These are phyloP conservation scores for Trypanosoma cruzi DNA, from an alignment of 208 protist genomes.

Conservation along the genomic window DNA sequence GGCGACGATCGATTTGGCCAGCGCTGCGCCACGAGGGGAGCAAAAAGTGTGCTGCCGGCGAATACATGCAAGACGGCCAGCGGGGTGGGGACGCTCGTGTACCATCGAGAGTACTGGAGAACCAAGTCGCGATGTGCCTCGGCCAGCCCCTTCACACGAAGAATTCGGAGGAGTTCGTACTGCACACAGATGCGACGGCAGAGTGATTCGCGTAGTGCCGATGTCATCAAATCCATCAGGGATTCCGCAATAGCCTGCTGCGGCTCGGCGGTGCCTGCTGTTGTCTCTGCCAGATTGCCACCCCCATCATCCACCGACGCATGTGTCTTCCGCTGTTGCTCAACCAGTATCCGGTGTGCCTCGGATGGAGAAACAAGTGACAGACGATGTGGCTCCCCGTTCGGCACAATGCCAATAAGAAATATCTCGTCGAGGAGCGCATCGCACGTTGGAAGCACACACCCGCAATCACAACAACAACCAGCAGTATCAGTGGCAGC, in stretches of 20 bases:
- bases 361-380: slow-evolving; percentile 47
- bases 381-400: slow-evolving; percentile 47
- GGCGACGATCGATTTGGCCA: not conserved
- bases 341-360: slow-evolving; percentile 38
- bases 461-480: too few species aligned
- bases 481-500: too few species aligned
- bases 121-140: slow-evolving; percentile 41
- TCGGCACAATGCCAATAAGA: slow-evolving; percentile 51
- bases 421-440: slow-evolving; percentile 62
- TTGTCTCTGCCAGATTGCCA: not conserved
- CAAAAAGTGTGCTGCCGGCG: slow-evolving; percentile 45
- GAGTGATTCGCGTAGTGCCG: slow-evolving; percentile 49
- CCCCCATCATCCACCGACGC: not conserved
- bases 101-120: slow-evolving; percentile 60
- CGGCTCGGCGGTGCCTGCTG: not conserved
- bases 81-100: slow-evolving; percentile 49
- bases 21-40: slow-evolving; percentile 32
- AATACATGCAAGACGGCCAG: slow-evolving; percentile 58
- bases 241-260: slow-evolving; percentile 27
- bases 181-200: slow-evolving; percentile 65
- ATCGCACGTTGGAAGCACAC: slow-evolving; percentile 29
- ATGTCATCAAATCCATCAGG: slow-evolving; percentile 42
- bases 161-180: slow-evolving; percentile 75
- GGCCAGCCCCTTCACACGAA: slow-evolving; percentile 46
- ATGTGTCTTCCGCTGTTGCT: not conserved